Conservation (phyloP, 2,329 filamentous ascomycete species). For the Epichloe amarillans region DNA sequence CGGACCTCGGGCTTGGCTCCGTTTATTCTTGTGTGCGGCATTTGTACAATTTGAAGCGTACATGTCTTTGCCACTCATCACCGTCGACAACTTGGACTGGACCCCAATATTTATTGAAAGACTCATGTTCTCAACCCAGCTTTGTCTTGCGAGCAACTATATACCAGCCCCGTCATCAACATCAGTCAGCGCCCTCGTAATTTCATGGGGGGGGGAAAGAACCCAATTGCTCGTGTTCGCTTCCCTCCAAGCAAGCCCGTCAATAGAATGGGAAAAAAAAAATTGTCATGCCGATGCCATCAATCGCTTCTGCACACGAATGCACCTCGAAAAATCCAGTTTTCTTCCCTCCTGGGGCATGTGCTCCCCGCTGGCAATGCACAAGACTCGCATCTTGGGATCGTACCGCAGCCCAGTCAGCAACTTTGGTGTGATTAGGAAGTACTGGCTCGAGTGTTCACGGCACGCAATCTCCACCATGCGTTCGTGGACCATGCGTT, state of each 20-base stretch:
- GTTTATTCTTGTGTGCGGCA: no score
- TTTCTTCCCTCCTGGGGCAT: conserved; percentile 42
- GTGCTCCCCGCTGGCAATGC: conserved; percentile 79
- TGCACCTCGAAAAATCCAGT: conserved; percentile 34
- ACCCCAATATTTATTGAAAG: no score
- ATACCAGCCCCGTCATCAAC: no score
- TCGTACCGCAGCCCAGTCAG: conserved; percentile 78
- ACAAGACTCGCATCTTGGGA: conserved; percentile 80
- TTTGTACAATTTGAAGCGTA: no score
- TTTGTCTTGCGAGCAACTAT: no score
- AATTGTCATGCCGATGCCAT: conserved; percentile 21
- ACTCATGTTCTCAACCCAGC: no score
- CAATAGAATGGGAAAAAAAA: background rate
- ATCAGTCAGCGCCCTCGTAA: background rate
- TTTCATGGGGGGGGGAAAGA: background rate
- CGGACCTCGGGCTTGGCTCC: no score
- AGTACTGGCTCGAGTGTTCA: conserved; percentile 73
- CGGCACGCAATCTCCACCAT: conserved; percentile 96
- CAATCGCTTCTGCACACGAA: conserved; percentile 28
- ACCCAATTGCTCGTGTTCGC: no score
- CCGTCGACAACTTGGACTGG: no score
- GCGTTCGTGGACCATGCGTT: conserved; percentile 93
- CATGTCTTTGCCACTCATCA: no score
- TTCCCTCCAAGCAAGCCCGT: no score
- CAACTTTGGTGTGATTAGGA: conserved; percentile 94